phyloP scores from a whole-genome alignment of 129 eudicot genomes.

The Sambucus nigra region DNA sequence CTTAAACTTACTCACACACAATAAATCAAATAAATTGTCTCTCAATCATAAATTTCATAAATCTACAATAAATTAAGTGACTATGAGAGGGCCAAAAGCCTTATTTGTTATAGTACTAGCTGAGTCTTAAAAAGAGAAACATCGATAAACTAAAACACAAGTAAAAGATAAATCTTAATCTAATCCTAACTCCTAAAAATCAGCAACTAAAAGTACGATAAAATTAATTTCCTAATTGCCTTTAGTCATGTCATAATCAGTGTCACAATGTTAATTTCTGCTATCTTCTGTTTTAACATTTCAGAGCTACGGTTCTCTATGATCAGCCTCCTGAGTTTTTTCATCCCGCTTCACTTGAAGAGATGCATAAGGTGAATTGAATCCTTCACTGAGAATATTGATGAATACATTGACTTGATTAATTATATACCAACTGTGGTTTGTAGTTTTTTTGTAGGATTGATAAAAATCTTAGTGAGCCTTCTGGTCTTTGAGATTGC shows the following conservation, averaged over 20 bases:
- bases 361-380: constrained; percentile 68
- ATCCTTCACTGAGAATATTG: constrained; percentile 6
- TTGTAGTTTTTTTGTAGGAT: constrained; percentile 85
- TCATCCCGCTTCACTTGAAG: constrained; percentile 66
- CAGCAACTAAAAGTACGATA: too few relatives aligned
- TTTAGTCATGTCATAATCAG: neutral
- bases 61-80: too few relatives aligned
- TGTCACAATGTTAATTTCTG: constrained; percentile 1
- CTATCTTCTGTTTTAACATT: constrained; percentile 7
- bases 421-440: constrained; percentile 16
- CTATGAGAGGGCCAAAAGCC: too few relatives aligned
- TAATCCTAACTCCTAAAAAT: too few relatives aligned
- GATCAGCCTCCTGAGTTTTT: constrained; percentile 99
- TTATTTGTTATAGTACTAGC: too few relatives aligned
- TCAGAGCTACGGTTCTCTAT: constrained; percentile 91
- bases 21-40: too few relatives aligned
- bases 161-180: too few relatives aligned
- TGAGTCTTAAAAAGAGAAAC: too few relatives aligned
- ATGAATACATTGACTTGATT: constrained; percentile 3
- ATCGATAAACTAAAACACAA: too few relatives aligned
- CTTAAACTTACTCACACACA: too few relatives aligned
- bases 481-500: constrained; percentile 59
- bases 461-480: constrained; percentile 32
- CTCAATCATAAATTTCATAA: too few relatives aligned
- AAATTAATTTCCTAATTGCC: too few relatives aligned